phyloP scores from a whole-genome alignment of 805 yeast species.

The Lachancea sp. region DNA sequence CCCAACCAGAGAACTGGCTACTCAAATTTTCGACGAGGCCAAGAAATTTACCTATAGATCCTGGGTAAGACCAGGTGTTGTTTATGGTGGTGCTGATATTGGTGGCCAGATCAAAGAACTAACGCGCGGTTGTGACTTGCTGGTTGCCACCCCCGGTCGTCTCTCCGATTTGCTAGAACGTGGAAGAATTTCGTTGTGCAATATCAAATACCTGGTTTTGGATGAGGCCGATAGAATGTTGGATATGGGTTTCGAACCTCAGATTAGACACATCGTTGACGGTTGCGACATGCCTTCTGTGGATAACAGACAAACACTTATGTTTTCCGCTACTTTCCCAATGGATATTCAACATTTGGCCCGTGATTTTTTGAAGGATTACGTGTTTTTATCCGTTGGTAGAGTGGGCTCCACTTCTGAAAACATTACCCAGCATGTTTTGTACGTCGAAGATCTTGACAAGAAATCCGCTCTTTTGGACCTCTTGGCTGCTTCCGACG shows the following conservation, averaged over 20 bases:
- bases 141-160: slow-evolving; percentile 99
- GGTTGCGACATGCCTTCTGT: slow-evolving; percentile 97
- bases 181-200: slow-evolving; percentile 82
- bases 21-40: slow-evolving; percentile 94
- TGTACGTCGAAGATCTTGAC: slow-evolving; percentile 89
- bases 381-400: slow-evolving; percentile 94
- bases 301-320: slow-evolving; percentile 86
- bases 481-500: slow-evolving; percentile 71
- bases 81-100: slow-evolving; percentile 97
- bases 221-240: slow-evolving; percentile 99
- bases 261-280: slow-evolving; percentile 95
- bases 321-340: slow-evolving; percentile 99
- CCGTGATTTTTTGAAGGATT: slow-evolving; percentile 91
- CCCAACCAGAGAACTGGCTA: slow-evolving; percentile 98
- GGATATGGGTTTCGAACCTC: slow-evolving; percentile 99
- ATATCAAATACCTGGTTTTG: slow-evolving; percentile 87
- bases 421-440: slow-evolving; percentile 90
- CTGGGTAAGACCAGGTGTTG: slow-evolving; percentile 95
- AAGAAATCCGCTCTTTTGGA: slow-evolving; percentile 88
- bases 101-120: slow-evolving; percentile 80
- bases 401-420: slow-evolving; percentile 99
- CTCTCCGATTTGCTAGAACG: slow-evolving; percentile 91
- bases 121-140: slow-evolving; percentile 88
- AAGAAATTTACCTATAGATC: slow-evolving; percentile 94
- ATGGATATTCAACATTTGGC: slow-evolving; percentile 95